phyloP scores from a whole-genome alignment of 768 basidiomycete genomes.

The Hydnomerulius pinastri region DNA sequence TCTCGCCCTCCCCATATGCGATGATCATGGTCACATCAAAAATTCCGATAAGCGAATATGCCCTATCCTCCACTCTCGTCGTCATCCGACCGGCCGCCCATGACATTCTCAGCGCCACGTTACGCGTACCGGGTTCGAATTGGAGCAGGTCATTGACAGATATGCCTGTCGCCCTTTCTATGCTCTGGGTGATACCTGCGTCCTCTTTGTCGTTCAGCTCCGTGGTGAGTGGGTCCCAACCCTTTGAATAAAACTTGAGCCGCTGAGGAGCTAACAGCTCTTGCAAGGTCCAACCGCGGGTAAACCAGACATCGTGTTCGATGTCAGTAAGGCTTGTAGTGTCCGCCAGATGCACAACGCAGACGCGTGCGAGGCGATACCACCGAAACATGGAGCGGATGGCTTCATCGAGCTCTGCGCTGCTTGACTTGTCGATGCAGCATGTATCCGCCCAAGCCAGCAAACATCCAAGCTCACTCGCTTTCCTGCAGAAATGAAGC shows the following conservation, averaged over 20 bases:
- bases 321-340: neutral
- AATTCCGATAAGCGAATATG: slow-evolving; percentile 18
- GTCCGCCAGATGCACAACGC: neutral
- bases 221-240: no score
- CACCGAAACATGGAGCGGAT: neutral
- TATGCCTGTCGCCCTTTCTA: neutral
- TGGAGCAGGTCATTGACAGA: neutral
- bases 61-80: slow-evolving; percentile 14
- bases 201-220: no score
- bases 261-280: no score
- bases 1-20: slow-evolving; percentile 16
- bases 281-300: no score
- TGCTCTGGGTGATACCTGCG: no score
- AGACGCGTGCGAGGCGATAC: neutral
- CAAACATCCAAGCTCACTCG: neutral
- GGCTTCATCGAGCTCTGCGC: neutral
- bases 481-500: neutral
- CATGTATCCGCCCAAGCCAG: neutral
- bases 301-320: neutral
- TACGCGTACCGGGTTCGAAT: neutral
- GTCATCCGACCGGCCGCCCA: slow-evolving; percentile 20
- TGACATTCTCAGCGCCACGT: neutral
- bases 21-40: slow-evolving; percentile 16
- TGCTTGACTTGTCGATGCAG: neutral
- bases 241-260: no score